Conservation (phyloP, 1,284 basidiomycete genomes). For the Moniliophthora roreri region DNA sequence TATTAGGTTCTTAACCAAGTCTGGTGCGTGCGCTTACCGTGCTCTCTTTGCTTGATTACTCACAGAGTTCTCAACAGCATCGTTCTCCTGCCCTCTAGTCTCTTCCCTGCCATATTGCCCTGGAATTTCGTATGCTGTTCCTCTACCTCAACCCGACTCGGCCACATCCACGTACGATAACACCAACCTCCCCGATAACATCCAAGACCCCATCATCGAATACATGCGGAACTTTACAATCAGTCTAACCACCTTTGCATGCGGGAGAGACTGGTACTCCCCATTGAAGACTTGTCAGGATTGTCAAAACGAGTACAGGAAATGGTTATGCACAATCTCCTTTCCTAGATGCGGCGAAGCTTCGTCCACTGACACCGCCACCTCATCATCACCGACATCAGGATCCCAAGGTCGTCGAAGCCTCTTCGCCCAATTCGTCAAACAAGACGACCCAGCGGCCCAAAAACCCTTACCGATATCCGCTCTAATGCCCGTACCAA, state of each 20-base stretch:
- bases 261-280: conserved; percentile 81
- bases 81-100: conserved; percentile 73
- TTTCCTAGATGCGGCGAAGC: conserved; percentile 72
- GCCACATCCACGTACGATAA: conserved; percentile 48
- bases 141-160: conserved; percentile 49
- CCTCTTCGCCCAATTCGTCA: neutral
- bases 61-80: conserved; percentile 38
- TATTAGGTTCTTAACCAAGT: conserved; percentile 69
- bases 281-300: conserved; percentile 75
- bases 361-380: conserved; percentile 29
- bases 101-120: conserved; percentile 78
- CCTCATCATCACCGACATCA: conserved; percentile 26
- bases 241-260: conserved; percentile 69
- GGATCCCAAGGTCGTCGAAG: neutral
- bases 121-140: conserved; percentile 66
- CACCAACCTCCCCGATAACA: conserved; percentile 46
- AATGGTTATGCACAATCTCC: conserved; percentile 76
- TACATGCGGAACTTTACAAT: conserved; percentile 75
- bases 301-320: conserved; percentile 73
- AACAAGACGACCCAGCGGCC: neutral
- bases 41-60: conserved; percentile 10
- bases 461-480: conserved; percentile 34
- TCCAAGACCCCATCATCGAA: conserved; percentile 51
- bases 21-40: conserved; percentile 40
- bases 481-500: conserved; percentile 42